Conservation (phyloP, 2,329 filamentous ascomycete genomes). For the Fusarium continuum region DNA sequence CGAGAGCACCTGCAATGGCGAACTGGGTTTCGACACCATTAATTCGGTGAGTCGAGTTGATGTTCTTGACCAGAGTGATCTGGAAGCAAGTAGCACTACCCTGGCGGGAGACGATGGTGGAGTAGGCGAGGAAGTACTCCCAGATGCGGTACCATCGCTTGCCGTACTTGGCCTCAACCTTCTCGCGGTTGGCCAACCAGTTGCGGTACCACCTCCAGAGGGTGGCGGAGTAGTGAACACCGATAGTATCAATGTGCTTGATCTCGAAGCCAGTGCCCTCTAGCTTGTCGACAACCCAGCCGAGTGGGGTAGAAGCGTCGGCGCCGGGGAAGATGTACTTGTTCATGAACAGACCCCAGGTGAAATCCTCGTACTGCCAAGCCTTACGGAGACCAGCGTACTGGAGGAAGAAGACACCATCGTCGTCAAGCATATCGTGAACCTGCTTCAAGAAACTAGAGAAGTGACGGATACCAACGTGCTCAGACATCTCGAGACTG, state of each 20-base stretch:
- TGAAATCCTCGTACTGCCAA: conserved; percentile 98
- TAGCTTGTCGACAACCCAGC: conserved; percentile 83
- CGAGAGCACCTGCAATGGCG: conserved; percentile 70
- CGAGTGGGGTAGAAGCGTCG: conserved; percentile 92
- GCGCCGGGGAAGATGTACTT: conserved; percentile 98
- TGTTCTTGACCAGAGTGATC: conserved; percentile 89
- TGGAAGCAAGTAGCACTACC: conserved; percentile 89
- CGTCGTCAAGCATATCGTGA: conserved; percentile 94
- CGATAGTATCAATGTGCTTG: conserved; percentile 91
- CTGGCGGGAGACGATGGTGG: conserved; percentile 86
- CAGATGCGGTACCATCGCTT: conserved; percentile 96
- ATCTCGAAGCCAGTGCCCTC: conserved; percentile 79
- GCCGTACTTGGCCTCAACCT: conserved; percentile 95
- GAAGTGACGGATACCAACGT: conserved; percentile 94
- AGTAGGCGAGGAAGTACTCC: conserved; percentile 91
- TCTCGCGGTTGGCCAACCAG: conserved; percentile 93
- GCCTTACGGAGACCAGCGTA: conserved; percentile 91
- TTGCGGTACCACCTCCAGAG: conserved; percentile 99
- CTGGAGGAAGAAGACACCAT: conserved; percentile 95
- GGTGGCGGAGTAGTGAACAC: conserved; percentile 96
- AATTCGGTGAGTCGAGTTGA: conserved; percentile 87
- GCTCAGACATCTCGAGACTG: conserved; percentile 98
- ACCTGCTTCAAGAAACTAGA: conserved; percentile 83
- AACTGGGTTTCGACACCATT: conserved; percentile 79
- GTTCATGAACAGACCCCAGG: conserved; percentile 99